Percentiles rank a stretch among this genome's conserved stretches.
phyloP scores from a whole-genome alignment of 805 yeast species.

The Schizosaccharomyces cryophilus region DNA sequence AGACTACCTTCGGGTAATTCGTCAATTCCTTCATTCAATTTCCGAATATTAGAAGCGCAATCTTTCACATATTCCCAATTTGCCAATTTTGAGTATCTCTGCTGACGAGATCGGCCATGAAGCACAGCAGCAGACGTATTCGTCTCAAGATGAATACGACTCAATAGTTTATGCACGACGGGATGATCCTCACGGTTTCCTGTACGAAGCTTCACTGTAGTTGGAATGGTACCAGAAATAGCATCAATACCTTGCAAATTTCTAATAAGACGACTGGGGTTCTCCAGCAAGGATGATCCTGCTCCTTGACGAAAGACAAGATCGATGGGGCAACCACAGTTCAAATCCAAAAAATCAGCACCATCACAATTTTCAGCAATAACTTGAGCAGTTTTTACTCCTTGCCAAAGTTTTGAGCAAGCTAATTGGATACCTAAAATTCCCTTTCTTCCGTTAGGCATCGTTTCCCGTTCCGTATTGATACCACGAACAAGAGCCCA shows the following conservation, averaged over 20 bases:
- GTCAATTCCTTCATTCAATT: conserved; percentile 24
- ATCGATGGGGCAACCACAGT: conserved; percentile 96
- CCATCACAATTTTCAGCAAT: conserved; percentile 16
- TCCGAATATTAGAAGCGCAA: conserved; percentile 30
- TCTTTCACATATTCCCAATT: conserved; percentile 75
- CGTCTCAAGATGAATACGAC: conserved; percentile 38
- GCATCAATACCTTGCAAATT: conserved; percentile 74
- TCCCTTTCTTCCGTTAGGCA: conserved; percentile 17
- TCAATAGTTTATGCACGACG: conserved; percentile 57
- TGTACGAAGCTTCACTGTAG: conserved; percentile 76
- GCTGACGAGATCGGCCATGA: conserved; percentile 93
- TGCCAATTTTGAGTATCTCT: conserved; percentile 72
- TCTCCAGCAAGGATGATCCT: conserved; percentile 80
- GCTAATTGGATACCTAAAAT: conserved; percentile 91
- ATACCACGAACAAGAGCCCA: conserved; percentile 96
- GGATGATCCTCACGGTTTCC: conserved; percentile 72
- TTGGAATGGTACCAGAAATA: conserved; percentile 71
- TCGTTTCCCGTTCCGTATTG: conserved; percentile 26
- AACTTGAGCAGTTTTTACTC: conserved; percentile 75
- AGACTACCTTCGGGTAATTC: not conserved
- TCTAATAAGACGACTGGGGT: conserved; percentile 56
- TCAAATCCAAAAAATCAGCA: conserved; percentile 40
- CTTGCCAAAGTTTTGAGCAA: conserved; percentile 77
- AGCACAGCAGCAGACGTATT: conserved; percentile 76
- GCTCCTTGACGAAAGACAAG: conserved; percentile 82